phyloP scores from a whole-genome alignment of 495 filamentous ascomycete genomes.

The Penicillium waksmanii region DNA sequence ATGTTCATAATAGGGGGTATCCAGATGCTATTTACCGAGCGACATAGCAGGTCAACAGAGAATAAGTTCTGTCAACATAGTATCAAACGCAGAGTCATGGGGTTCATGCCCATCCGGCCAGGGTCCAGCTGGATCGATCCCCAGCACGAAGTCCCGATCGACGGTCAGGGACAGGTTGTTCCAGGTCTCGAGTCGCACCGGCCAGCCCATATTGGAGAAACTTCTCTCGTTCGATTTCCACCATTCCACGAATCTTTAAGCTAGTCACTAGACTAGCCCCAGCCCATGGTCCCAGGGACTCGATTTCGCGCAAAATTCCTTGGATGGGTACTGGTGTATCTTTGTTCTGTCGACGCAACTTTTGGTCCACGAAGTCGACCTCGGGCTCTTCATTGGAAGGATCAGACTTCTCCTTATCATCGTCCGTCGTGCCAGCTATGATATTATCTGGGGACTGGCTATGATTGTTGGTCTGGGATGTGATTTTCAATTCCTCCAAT shows the following conservation, averaged over 20 bases:
- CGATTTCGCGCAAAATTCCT: constrained; percentile 72
- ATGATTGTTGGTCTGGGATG: constrained; percentile 28
- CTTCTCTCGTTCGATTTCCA: constrained; percentile 83
- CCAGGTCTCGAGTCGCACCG: constrained; percentile 67
- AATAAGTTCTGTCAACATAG: neutral
- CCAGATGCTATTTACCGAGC: constrained; percentile 4
- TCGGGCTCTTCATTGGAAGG: constrained; percentile 41
- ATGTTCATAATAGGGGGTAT: constrained; percentile 7
- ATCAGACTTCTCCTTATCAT: constrained; percentile 43
- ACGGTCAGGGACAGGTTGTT: constrained; percentile 56
- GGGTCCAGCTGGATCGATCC: constrained; percentile 72
- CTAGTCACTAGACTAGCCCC: constrained; percentile 82
- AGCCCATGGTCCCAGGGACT: constrained; percentile 86
- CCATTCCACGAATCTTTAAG: constrained; percentile 75
- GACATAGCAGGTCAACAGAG: neutral
- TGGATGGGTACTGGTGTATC: constrained; percentile 46
- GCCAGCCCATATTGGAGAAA: constrained; percentile 77
- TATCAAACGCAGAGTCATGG: neutral
- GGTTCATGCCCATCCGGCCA: constrained; percentile 73
- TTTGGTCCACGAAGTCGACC: constrained; percentile 65
- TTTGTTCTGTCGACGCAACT: constrained; percentile 56
- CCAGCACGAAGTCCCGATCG: constrained; percentile 58
- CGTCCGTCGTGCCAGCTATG: constrained; percentile 44
- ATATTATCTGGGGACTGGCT: constrained; percentile 10
- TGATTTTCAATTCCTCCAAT: constrained; percentile 49